Conservation (phyloP, 176 grass and related monocot genomes). For the Triticum turgidum region DNA sequence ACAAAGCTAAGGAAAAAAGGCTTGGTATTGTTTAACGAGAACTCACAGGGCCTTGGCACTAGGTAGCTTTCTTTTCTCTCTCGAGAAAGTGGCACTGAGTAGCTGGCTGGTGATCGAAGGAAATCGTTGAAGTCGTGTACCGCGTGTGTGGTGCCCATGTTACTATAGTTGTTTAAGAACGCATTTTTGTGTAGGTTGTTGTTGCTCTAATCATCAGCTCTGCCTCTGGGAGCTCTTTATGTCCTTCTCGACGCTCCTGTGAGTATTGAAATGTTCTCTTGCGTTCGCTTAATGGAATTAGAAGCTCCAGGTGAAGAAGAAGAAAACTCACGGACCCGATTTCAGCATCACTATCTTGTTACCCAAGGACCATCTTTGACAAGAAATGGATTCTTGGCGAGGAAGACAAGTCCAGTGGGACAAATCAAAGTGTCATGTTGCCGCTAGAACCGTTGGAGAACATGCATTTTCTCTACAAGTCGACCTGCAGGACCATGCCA, state of each 20-base stretch:
- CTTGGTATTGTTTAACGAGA: no score
- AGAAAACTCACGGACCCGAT: not conserved
- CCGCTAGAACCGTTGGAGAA: no score
- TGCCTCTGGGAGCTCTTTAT: not conserved
- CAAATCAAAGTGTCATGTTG: no score
- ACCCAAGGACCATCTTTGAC: not conserved
- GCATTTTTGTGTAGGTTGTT: no score
- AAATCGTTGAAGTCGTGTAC: not conserved
- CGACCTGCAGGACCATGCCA: not conserved
- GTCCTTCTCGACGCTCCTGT: not conserved
- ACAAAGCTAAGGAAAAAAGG: not conserved
- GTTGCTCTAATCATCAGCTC: not conserved
- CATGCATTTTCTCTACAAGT: no score
- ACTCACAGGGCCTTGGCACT: no score
- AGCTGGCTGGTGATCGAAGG: not conserved
- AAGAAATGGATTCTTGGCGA: not conserved
- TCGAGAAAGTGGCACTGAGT: not conserved
- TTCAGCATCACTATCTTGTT: not conserved
- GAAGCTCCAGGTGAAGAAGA: not conserved
- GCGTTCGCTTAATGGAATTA: not conserved
- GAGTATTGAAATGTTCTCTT: no score
- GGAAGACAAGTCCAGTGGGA: not conserved
- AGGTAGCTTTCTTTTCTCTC: no score
- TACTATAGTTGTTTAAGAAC: no score
- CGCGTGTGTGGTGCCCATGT: not conserved